Percentiles rank a stretch among this genome's conserved stretches.
Evolutionary conservation across 345 rosid species (phyloP).

Genomic region (Rhodamnia argentea): DNA sequence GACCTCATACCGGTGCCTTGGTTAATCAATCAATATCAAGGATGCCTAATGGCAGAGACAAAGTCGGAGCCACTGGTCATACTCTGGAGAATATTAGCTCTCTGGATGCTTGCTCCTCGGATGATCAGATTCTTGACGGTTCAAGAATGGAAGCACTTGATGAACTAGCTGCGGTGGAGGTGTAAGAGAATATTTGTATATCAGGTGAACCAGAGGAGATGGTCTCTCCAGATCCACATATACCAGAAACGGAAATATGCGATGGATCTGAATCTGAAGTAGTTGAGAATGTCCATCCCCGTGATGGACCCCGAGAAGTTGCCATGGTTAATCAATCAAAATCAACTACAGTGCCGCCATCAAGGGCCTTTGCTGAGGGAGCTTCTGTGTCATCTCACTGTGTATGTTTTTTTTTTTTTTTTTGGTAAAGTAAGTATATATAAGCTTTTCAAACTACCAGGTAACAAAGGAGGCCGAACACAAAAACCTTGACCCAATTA

Average conservation of each 20-base stretch:
- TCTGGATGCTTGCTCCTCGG: constrained; percentile 3
- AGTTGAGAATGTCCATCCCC: neutral
- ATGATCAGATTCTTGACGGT: neutral
- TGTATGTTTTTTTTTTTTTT: too few species aligned
- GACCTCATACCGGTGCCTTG: neutral
- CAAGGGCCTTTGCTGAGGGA: neutral
- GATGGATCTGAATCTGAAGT: neutral
- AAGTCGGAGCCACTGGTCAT: constrained; percentile 2
- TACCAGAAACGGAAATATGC: neutral
- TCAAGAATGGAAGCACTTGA: neutral
- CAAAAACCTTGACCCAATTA: too few species aligned
- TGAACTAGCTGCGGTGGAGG: neutral
- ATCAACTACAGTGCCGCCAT: neutral
- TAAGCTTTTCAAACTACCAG: too few species aligned
- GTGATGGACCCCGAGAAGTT: neutral
- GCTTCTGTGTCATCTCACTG: neutral
- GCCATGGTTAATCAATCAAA: neutral
- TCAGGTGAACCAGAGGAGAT: neutral
- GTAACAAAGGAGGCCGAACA: too few species aligned
- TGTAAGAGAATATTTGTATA: neutral
- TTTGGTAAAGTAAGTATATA: too few species aligned
- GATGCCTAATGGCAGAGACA: neutral
- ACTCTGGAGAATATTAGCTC: constrained; percentile 12
- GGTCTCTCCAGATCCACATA: neutral
- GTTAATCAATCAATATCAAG: neutral